phyloP scores from a whole-genome alignment of 202 grass and related monocot species.

The Setaria viridis region DNA sequence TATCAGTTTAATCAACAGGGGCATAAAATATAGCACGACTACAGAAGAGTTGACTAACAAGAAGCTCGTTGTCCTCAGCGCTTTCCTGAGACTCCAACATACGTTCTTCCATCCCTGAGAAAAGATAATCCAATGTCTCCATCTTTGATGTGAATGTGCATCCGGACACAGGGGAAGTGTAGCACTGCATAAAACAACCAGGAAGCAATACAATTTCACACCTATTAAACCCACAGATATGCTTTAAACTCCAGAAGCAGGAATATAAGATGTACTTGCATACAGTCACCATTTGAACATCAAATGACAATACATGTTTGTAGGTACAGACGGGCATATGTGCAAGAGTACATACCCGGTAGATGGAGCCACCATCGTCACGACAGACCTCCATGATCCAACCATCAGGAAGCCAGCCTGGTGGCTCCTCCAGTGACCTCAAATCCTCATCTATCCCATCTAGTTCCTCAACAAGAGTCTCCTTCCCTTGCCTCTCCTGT shows the following conservation, averaged over 20 bases:
- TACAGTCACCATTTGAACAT: background rate
- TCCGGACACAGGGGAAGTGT: constrained; percentile 61
- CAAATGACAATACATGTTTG: background rate
- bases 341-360: constrained; percentile 40
- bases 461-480: background rate
- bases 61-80: background rate
- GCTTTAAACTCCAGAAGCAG: background rate
- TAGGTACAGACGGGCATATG: background rate
- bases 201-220: background rate
- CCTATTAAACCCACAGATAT: background rate
- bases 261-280: background rate
- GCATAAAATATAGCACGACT: background rate
- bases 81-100: constrained; percentile 12
- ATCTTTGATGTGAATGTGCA: constrained; percentile 60
- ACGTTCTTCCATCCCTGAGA: constrained; percentile 39
- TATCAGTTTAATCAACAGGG: constrained; percentile 21
- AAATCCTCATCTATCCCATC: constrained; percentile 19
- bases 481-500: background rate
- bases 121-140: constrained; percentile 56
- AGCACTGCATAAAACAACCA: constrained; percentile 58
- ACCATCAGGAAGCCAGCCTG: constrained; percentile 70
- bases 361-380: constrained; percentile 24
- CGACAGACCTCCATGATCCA: constrained; percentile 60
- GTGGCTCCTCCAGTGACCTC: constrained; percentile 17
- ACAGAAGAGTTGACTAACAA: constrained; percentile 41